Conservation (phyloP, 495 filamentous ascomycete genomes). For the Penicillium taxi region DNA sequence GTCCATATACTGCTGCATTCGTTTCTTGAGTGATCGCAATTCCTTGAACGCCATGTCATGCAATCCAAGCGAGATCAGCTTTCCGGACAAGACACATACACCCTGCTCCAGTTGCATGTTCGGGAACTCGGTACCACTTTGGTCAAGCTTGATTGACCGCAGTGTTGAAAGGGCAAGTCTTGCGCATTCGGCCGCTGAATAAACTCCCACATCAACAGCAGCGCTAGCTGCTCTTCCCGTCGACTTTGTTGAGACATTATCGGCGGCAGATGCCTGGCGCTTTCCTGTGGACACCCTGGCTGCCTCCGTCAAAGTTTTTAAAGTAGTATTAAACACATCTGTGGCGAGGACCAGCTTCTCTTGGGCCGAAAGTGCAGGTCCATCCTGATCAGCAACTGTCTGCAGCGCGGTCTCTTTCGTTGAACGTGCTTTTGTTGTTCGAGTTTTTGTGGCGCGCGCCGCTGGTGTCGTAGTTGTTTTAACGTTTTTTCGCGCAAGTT, state of each 20-base stretch:
- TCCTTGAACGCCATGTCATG: slow-evolving; percentile 74
- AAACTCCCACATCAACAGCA: slow-evolving; percentile 25
- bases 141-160: slow-evolving; percentile 48
- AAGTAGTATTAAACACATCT: slow-evolving; percentile 66
- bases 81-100: slow-evolving; percentile 66
- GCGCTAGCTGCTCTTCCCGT: slow-evolving; percentile 23
- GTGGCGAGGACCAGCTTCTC: slow-evolving; percentile 69
- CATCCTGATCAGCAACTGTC: slow-evolving; percentile 27
- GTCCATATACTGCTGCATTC: slow-evolving; percentile 45
- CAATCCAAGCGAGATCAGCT: slow-evolving; percentile 62
- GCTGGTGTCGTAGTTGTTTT: slow-evolving; percentile 15
- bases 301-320: slow-evolving; percentile 68
- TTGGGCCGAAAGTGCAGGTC: slow-evolving; percentile 41
- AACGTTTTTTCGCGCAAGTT: slow-evolving; percentile 18
- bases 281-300: slow-evolving; percentile 40
- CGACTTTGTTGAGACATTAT: slow-evolving; percentile 44
- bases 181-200: slow-evolving; percentile 62
- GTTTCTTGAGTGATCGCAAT: slow-evolving; percentile 56
- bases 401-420: slow-evolving; percentile 20
- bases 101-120: slow-evolving; percentile 76
- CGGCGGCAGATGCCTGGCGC: slow-evolving; percentile 7
- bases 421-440: slow-evolving; percentile 29
- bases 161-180: slow-evolving; percentile 65
- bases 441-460: slow-evolving; percentile 27
- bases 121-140: slow-evolving; percentile 44